Conservation (phyloP, 2,329 filamentous ascomycete genomes). For the Epichloe coenophiala region DNA sequence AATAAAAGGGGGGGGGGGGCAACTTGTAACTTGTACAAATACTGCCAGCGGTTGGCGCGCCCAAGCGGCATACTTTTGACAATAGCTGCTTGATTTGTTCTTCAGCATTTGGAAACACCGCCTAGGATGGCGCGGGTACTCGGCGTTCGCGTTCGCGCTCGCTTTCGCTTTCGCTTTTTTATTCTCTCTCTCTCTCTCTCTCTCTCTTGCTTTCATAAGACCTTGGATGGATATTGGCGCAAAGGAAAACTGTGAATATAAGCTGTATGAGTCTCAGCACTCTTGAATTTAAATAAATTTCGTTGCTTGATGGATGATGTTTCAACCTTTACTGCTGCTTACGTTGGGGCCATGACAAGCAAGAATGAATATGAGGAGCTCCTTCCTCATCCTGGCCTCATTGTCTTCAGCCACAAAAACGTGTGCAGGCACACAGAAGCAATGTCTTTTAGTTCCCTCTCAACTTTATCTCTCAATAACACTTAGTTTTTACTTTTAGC, state of each 20-base stretch:
- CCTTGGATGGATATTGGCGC: neutral
- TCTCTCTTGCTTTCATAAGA: neutral
- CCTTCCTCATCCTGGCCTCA: neutral
- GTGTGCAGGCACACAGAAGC: neutral
- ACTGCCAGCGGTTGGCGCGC: neutral
- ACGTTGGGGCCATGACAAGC: neutral
- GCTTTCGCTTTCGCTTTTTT: too few species aligned
- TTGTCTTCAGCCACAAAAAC: neutral
- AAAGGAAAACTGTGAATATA: neutral
- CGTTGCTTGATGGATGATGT: neutral
- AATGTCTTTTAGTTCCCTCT: neutral
- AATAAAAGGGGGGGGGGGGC: neutral
- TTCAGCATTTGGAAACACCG: neutral
- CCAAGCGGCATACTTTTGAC: neutral
- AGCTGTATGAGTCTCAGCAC: neutral
- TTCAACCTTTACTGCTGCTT: neutral
- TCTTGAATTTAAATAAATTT: neutral
- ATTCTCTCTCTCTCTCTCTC: neutral
- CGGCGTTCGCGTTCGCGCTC: neutral
- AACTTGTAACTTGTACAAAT: constrained; percentile 5
- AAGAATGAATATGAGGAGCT: neutral
- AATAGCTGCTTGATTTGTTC: neutral
- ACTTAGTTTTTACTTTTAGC: neutral
- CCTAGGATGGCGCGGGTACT: neutral
- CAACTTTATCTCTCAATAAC: too few species aligned